These are phyloP conservation scores for Amylostereum areolatum DNA, from an alignment of 1,284 basidiomycete species.

Conservation along the genomic window DNA sequence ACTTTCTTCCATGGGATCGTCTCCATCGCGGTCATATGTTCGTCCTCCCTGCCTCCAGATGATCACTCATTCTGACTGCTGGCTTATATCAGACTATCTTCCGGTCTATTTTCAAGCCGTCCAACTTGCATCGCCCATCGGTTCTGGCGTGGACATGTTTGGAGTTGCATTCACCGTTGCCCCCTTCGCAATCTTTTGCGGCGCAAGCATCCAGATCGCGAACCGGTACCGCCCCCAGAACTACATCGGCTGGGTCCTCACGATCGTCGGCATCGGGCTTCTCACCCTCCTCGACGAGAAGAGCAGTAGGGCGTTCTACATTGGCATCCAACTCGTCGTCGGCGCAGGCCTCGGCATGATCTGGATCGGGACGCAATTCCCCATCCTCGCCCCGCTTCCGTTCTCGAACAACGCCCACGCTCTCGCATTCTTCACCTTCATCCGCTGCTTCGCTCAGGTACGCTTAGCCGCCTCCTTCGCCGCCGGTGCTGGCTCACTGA, in stretches of 20 bases:
- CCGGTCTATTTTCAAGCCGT: constrained; percentile 16
- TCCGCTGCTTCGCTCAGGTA: constrained; percentile 20
- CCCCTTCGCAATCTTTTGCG: constrained; percentile 12
- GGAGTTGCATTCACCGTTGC: constrained; percentile 12
- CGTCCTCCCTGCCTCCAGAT: not conserved
- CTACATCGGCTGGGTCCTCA: constrained; percentile 17
- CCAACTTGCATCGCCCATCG: constrained; percentile 9
- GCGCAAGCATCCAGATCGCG: constrained; percentile 9
- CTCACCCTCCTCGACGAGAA: constrained; percentile 13
- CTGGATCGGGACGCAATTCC: constrained; percentile 17
- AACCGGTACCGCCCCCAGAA: constrained; percentile 10
- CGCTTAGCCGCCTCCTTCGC: not conserved
- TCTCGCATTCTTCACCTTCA: constrained; percentile 20
- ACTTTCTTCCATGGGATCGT: constrained; percentile 27
- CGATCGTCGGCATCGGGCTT: constrained; percentile 17
- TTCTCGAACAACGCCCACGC: constrained; percentile 19
- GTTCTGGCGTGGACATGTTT: constrained; percentile 13
- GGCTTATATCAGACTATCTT: constrained; percentile 10
- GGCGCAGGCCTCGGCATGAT: constrained; percentile 21
- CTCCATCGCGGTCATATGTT: constrained; percentile 12
- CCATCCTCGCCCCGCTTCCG: constrained; percentile 27
- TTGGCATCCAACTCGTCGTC: constrained; percentile 19
- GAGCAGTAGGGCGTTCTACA: constrained; percentile 11
- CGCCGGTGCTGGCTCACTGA: not conserved
- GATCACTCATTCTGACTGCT: not conserved